phyloP scores from a whole-genome alignment of 177 flowering plant species.

The Vitis hybrid region DNA sequence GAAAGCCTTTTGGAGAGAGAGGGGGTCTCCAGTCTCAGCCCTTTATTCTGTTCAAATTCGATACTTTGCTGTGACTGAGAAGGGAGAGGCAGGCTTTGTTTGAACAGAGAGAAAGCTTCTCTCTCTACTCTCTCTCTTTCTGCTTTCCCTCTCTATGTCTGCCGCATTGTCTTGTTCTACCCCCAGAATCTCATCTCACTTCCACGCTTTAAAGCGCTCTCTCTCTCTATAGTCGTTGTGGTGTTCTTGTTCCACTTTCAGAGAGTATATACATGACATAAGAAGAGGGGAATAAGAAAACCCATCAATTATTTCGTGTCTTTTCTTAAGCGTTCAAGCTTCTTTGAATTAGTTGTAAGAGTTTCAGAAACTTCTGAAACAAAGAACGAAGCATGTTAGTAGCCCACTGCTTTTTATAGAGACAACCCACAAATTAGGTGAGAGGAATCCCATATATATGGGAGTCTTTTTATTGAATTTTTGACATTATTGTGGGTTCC shows the following conservation, averaged over 20 bases:
- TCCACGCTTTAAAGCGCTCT: conserved; percentile 19
- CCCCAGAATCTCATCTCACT: conserved; percentile 32
- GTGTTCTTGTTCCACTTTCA: conserved; percentile 3
- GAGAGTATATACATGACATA: conserved; percentile 5
- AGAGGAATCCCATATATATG: neutral
- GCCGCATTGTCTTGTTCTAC: conserved; percentile 44
- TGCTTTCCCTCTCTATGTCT: conserved; percentile 26
- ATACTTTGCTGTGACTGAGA: conserved; percentile 41
- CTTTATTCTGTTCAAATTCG: conserved; percentile 54
- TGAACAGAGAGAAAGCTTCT: conserved; percentile 14
- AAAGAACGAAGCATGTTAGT: neutral
- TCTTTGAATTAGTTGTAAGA: neutral
- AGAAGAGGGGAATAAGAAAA: conserved; percentile 9
- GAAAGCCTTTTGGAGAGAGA: conserved; percentile 13
- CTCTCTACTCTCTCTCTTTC: conserved; percentile 17
- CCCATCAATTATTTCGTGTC: conserved; percentile 8
- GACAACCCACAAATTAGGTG: conserved; percentile 4
- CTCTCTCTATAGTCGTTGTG: conserved; percentile 12
- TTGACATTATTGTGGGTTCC: conserved; percentile 6
- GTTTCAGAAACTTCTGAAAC: neutral
- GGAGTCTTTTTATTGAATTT: neutral
- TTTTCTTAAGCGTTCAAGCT: conserved; percentile 4
- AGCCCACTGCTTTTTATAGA: neutral
- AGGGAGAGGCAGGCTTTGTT: conserved; percentile 27
- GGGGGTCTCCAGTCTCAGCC: conserved; percentile 17